Base-by-base conservation (phyloP, 345 rosid genomes). In the Geranium brycei region DNA sequence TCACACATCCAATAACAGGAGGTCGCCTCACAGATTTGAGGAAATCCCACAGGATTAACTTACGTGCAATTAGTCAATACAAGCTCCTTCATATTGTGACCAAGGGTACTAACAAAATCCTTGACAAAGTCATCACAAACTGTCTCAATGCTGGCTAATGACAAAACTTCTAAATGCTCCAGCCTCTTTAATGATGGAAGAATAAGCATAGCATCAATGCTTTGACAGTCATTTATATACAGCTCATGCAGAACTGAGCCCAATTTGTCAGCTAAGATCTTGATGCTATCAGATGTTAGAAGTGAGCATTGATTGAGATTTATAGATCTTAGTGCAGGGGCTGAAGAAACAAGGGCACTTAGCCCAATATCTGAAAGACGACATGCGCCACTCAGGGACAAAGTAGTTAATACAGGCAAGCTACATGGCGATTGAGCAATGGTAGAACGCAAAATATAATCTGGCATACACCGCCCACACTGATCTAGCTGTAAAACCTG, bases 401-500 rank as follows among this genome's bases (percentile, higher is more conserved):
- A 66, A 62, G 82, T 77, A 56, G 85, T 77, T 51, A 92, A 76
- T 58, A 68, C 58, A 30, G 84, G 86, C 77, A 89, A 79, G 79
- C 81, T 72, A 55, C 79, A 73, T 40, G 79, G 62, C 62, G 88
- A 81, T 68, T 68, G 73, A 55, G 83, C 87, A 71, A 87, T 71
- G 75, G 91, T 80, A 60, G 73, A 66, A 53, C 17, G 72, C 66
- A 92, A 23, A 31, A 62, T 19, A 65, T 80, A 80, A 79, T 92
- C 98, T 53, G 93, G 65, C 84, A 92, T 51, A 73, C 96, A 87
- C 62, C 85, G 87, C 13, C 98, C 98, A 78, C 93, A 83, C 60
- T 74, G 80, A 69, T 86, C 91, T 35, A 92, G 91, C 73, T 92
- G 98, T 66, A 92, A 80, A 71, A 92, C 88, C 98, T 88, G 83